phyloP scores from a whole-genome alignment of 768 basidiomycete genomes.

The Polyporus arcularius region DNA sequence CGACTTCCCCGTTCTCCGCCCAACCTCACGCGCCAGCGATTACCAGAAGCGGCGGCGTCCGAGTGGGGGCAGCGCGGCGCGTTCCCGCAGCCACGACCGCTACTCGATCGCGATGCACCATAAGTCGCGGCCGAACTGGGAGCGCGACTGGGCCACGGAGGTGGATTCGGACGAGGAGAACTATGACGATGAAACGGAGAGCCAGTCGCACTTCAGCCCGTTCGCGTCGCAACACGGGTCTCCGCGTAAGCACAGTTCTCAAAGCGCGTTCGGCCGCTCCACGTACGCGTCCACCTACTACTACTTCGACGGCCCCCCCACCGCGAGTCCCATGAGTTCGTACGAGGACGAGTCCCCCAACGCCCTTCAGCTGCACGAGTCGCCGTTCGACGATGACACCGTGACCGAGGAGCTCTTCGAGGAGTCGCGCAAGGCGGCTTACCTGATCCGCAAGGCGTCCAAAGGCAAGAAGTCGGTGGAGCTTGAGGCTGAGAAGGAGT shows the following conservation, averaged over 20 bases:
- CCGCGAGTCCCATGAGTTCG: slow-evolving; percentile 27
- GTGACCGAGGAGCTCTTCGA: slow-evolving; percentile 12
- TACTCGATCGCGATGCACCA: slow-evolving; percentile 18
- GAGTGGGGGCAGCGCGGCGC: slow-evolving; percentile 15
- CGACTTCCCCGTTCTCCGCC: slow-evolving; percentile 52
- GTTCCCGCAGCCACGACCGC: slow-evolving; percentile 20
- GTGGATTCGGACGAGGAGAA: slow-evolving; percentile 27
- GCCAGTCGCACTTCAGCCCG: slow-evolving; percentile 20
- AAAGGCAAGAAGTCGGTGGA: slow-evolving; percentile 17
- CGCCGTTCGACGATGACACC: slow-evolving; percentile 19
- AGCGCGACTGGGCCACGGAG: slow-evolving; percentile 27
- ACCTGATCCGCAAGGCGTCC: slow-evolving; percentile 9
- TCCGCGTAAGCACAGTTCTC: slow-evolving; percentile 13
- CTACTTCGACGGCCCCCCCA: slow-evolving; percentile 22
- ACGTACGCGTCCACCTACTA: slow-evolving; percentile 21
- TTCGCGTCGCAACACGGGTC: slow-evolving; percentile 20
- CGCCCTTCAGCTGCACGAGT: slow-evolving; percentile 20
- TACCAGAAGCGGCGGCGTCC: slow-evolving; percentile 11
- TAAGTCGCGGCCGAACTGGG: slow-evolving; percentile 25
- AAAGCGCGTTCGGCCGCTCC: slow-evolving; percentile 19
- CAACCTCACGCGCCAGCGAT: slow-evolving; percentile 11
- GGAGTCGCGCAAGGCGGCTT: slow-evolving; percentile 13
- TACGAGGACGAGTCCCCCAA: slow-evolving; percentile 23
- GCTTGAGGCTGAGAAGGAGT: slow-evolving; percentile 17
- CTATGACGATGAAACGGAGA: slow-evolving; percentile 24